A percentile compares a stretch with the other conserved stretches of the same genome.
These are phyloP conservation scores for Cryptosporidium sp. DNA, from an alignment of 169 alveolate species.

Conservation along the genomic window DNA sequence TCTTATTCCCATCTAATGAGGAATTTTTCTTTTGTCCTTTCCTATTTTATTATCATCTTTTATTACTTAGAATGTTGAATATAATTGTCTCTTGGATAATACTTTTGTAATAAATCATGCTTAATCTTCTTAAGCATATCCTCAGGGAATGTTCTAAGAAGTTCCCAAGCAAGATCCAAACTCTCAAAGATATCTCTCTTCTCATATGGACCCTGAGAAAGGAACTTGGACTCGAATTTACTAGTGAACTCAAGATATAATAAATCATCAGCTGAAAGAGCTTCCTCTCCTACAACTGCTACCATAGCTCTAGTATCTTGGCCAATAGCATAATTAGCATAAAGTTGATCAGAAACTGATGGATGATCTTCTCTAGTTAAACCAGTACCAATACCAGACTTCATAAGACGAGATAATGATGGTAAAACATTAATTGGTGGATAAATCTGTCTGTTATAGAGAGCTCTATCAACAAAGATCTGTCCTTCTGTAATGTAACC, in stretches of 20 bases:
- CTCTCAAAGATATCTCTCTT: slow-evolving; percentile 96
- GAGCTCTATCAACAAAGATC: slow-evolving; percentile 98
- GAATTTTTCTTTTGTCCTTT: no score
- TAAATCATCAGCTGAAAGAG: slow-evolving; percentile 96
- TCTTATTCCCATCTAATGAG: no score
- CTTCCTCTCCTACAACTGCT: slow-evolving; percentile 99
- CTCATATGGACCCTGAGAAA: slow-evolving; percentile 97
- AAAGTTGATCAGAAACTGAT: slow-evolving; percentile 98
- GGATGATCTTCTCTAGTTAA: slow-evolving; percentile 99
- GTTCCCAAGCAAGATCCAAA: slow-evolving; percentile 98
- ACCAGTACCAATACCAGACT: slow-evolving; percentile 99
- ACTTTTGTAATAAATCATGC: slow-evolving; percentile 73
- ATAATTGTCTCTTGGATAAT: slow-evolving; percentile 77
- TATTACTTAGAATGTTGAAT: slow-evolving; percentile 27
- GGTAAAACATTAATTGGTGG: slow-evolving; percentile 97
- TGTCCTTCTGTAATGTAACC: slow-evolving; percentile 99
- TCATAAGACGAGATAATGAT: slow-evolving; percentile 98
- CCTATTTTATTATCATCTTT: no score
- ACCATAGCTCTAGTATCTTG: slow-evolving; percentile 99
- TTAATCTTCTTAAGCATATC: slow-evolving; percentile 97
- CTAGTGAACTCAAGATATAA: slow-evolving; percentile 98
- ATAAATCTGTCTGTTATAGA: slow-evolving; percentile 96
- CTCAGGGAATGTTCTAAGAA: slow-evolving; percentile 98
- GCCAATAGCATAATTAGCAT: slow-evolving; percentile 99
- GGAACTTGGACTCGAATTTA: slow-evolving; percentile 97